Evolutionary conservation across 371 early-diverging fungal genomes (phyloP).

Genomic region (Rhizopus sp.): DNA sequence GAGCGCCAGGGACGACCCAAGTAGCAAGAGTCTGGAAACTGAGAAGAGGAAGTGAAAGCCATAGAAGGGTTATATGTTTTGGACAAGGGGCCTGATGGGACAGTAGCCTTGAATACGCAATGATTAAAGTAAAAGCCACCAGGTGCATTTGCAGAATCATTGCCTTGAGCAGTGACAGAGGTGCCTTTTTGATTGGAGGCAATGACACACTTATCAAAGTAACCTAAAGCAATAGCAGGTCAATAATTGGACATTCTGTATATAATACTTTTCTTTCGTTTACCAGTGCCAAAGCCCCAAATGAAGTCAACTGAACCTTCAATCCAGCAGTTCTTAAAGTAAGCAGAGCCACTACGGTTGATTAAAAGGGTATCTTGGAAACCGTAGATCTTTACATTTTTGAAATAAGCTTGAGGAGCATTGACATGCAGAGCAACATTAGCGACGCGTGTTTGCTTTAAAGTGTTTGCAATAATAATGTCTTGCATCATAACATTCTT

Average conservation of each 20-base stretch:
- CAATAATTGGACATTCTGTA: background rate
- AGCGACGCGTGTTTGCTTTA: conserved; percentile 16
- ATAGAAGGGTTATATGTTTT: conserved; percentile 2
- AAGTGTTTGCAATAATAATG: conserved; percentile 14
- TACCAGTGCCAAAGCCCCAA: conserved; percentile 29
- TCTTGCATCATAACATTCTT: conserved; percentile 14
- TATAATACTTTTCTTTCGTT: background rate
- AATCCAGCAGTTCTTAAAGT: conserved; percentile 33
- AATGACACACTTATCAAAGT: conserved; percentile 33
- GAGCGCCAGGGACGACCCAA: conserved; percentile 37
- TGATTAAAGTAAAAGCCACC: conserved; percentile 20
- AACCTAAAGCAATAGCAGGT: background rate
- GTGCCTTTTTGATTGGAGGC: conserved; percentile 22
- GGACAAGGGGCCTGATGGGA: conserved; percentile 18
- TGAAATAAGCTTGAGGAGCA: conserved; percentile 25
- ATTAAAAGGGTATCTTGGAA: conserved; percentile 42
- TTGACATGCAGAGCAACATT: conserved; percentile 17
- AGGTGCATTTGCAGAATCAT: conserved; percentile 9
- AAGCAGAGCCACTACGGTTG: conserved; percentile 20
- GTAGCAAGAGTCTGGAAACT: conserved; percentile 12
- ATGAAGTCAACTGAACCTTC: conserved; percentile 41
- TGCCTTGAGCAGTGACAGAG: conserved; percentile 23
- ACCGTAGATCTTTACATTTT: conserved; percentile 27
- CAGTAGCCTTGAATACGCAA: conserved; percentile 10
- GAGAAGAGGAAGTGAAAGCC: conserved; percentile 12